phyloP scores from a whole-genome alignment of 176 grass and related monocot species.

The Aechmea fasciata region DNA sequence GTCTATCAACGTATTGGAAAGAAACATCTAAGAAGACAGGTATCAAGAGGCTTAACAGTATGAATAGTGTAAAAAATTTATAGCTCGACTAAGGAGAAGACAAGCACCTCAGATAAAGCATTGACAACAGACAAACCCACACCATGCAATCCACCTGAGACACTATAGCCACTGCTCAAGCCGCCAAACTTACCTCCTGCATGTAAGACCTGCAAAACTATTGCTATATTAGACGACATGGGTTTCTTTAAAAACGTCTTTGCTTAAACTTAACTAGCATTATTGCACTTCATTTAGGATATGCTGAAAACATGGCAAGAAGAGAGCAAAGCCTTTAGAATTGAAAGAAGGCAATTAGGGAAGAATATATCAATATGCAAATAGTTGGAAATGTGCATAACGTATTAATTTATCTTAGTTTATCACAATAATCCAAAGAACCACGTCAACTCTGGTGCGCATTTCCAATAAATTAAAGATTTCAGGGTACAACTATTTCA shows the following conservation, averaged over 20 bases:
- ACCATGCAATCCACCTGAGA: constrained; percentile 91
- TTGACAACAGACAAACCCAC: constrained; percentile 97
- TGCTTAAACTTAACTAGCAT: no score
- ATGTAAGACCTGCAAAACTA: constrained; percentile 64
- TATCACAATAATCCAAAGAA: no score
- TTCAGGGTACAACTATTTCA: no score
- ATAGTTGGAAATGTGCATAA: no score
- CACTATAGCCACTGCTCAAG: constrained; percentile 82
- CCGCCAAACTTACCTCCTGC: constrained; percentile 98
- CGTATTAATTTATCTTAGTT: no score
- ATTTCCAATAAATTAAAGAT: no score
- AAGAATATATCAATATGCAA: background rate
- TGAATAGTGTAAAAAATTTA: background rate
- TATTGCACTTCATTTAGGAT: no score
- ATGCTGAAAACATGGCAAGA: no score
- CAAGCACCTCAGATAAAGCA: constrained; percentile 90
- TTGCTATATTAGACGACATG: background rate
- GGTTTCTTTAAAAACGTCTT: background rate
- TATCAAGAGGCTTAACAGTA: background rate
- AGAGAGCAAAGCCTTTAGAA: background rate
- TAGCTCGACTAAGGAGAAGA: constrained; percentile 17
- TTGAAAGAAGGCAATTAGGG: background rate
- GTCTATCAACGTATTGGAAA: constrained; percentile 2
- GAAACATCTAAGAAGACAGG: background rate
- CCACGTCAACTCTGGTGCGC: no score